Evolutionary conservation across 257 asterid genomes (phyloP).

Genomic region (Ocimum tenuiflorum): DNA sequence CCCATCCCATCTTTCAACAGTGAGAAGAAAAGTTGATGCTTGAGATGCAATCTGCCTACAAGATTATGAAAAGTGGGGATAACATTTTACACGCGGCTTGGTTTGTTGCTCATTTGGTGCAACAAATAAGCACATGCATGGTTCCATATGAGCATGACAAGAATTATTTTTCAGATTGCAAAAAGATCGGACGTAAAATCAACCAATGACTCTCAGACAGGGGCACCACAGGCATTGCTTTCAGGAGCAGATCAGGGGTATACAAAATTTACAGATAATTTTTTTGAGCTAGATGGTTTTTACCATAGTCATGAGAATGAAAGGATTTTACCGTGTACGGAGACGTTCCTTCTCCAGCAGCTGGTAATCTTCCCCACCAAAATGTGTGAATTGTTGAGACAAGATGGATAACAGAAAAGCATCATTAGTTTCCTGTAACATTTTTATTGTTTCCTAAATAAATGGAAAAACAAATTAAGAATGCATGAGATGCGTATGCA

Average conservation of each 20-base stretch:
- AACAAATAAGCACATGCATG: slow-evolving; percentile 71
- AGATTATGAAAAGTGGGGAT: slow-evolving; percentile 30
- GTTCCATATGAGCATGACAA: slow-evolving; percentile 45
- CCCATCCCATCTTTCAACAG: slow-evolving; percentile 36
- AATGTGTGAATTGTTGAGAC: not conserved
- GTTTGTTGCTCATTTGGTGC: slow-evolving; percentile 41
- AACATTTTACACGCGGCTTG: slow-evolving; percentile 19
- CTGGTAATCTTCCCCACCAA: not conserved
- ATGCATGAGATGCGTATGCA: not conserved
- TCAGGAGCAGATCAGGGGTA: not conserved
- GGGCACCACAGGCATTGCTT: not conserved
- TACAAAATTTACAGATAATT: not conserved
- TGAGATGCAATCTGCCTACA: slow-evolving; percentile 41
- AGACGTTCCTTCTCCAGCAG: not conserved
- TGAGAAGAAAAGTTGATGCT: slow-evolving; percentile 31
- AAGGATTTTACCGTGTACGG: not conserved
- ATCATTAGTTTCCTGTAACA: not conserved
- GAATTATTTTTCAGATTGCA: slow-evolving; percentile 27
- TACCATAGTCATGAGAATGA: slow-evolving; percentile 1
- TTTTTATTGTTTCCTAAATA: not conserved
- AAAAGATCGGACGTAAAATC: slow-evolving; percentile 25
- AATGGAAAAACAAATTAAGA: slow-evolving; percentile 6
- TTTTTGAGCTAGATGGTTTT: not conserved
- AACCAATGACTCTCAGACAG: slow-evolving; percentile 13
- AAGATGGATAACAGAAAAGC: slow-evolving; percentile 5